Evolutionary conservation across 1,284 basidiomycete species (phyloP).

Genomic region (Boletus albobrunnescens): DNA sequence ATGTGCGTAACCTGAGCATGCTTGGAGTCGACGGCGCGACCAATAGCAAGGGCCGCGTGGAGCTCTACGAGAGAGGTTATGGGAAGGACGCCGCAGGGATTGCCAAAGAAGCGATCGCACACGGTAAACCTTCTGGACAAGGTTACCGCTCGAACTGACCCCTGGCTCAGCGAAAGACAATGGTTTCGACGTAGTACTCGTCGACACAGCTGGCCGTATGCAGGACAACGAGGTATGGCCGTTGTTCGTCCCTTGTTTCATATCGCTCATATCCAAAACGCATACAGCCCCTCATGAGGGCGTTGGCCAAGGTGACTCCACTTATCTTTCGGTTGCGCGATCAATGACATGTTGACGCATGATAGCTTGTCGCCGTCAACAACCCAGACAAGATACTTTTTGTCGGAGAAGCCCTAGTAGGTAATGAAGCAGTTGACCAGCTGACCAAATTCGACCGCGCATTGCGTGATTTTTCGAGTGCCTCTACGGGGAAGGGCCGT

Average conservation of each 20-base stretch:
- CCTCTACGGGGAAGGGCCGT: conserved; percentile 63
- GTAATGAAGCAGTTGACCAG: conserved; percentile 96
- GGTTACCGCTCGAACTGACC: conserved; percentile 8
- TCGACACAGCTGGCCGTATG: conserved; percentile 98
- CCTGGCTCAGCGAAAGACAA: conserved; percentile 66
- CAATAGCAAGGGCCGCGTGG: conserved; percentile 74
- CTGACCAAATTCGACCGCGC: conserved; percentile 91
- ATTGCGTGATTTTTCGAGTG: conserved; percentile 81
- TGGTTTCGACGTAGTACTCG: conserved; percentile 89
- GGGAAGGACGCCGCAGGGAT: conserved; percentile 98
- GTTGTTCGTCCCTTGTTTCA: neutral
- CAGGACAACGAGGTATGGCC: conserved; percentile 87
- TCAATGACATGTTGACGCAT: neutral
- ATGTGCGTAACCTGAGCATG: conserved; percentile 92
- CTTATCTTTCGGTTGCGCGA: conserved; percentile 2
- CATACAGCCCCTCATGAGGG: conserved; percentile 88
- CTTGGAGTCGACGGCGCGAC: conserved; percentile 69
- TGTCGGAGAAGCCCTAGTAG: conserved; percentile 93
- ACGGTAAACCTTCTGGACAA: conserved; percentile 51
- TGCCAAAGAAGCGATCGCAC: conserved; percentile 89
- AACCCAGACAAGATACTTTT: conserved; percentile 95
- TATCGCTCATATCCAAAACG: neutral
- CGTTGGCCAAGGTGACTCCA: conserved; percentile 78
- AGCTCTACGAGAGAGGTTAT: conserved; percentile 95
- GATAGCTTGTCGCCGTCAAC: conserved; percentile 83